Base-by-base conservation (phyloP, 257 asterid genomes). In the Solanum dulcamara region DNA sequence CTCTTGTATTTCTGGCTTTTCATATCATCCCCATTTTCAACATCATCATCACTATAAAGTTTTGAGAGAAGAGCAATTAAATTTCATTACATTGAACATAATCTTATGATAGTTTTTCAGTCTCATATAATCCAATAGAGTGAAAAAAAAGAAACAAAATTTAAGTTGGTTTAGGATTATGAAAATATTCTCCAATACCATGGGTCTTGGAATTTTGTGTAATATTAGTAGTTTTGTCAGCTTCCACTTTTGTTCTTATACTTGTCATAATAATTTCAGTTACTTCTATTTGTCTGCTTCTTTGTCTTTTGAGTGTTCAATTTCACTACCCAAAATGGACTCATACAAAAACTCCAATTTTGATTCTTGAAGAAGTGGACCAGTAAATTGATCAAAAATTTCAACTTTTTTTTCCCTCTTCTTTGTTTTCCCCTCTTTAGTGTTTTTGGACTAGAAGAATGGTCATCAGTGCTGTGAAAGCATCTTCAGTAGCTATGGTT, bases 301-400 rank as follows among this genome's bases (percentile, higher is more conserved):
- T 90, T 90, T 84, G 55, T 84, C 88, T 85, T 80, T 79, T 88
- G 92, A 88, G 89, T 74, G 86, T 89, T 88, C 84, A 83, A 33
- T 88, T 87, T 89, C 90, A 86, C 84, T 89, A 66, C 84, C 80
- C 85, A 86, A 84, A 87, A 91, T 91, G 95, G 88, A 87, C 87
- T 64, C 89, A 74, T 77, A 17, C 44, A 26, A 48, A 11, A n/a
- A 80, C 30, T 87, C 88, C 86, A 50, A 75, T 57, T 88, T 91
- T 57, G 30, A 81, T 90, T 85, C 74, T 38, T 82, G 46, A 84
- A 80, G 86, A 71, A 77, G 86, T 86, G 80, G 80, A 80, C 85
- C 85, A 89, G 64, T 67, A 86, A 87, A 91, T 91, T 88, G 71
- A 88, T 85, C 74, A 66, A 60, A 84, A 22, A 51, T 26, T 28